Evolutionary conservation across 345 rosid species (phyloP), one percentile per base, ranked within the genome.

Genomic region (Euphorbia pulcherrima): DNA sequence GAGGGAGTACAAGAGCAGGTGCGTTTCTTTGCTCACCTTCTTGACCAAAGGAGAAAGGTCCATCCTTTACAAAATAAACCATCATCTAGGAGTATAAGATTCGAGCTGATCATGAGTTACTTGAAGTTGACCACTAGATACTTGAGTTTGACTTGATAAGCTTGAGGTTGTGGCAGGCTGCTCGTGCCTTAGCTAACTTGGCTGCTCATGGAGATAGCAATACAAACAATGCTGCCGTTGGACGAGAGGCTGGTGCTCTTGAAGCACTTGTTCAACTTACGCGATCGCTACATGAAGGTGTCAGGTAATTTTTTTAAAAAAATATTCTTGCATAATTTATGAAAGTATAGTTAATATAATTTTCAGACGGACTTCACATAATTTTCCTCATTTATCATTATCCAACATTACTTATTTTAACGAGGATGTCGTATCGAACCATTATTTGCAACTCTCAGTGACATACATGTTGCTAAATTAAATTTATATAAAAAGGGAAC

Each of bases 171-270:
- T 73, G 46, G 7, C 69, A 74, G 98, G 98, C 94, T 83, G 96
- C 98, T 75, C 96, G 96, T 26, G 96, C 96, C 44, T 80, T 92
- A 79, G 96, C 96, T 70, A 92, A 92, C 74, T 79, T 92, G 79
- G 98, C 98, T 79, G 94, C 98, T 82, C 98, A 92, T 81, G 92
- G 96, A 75, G 98, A 86, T 75, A 92, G 94, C 81, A 92, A 92
- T 67, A 85, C 81, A 39, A 90, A 90, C 57, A 90, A 92, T 81
- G 87, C 98, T 74, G 90, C 95, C n/a, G 96, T 92, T 69, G 98
- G 98, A 68, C 89, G 85, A 83, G 98, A 92, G 77, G 83, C 81
- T 70, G 98, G 96, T 73, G 98, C 95, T 67, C 86, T 92, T 40
- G 96, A 92, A 81, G 96, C 92, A 57, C 89, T 92, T 68, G 95